Evolutionary conservation across 257 asterid species (phyloP).

Genomic region (Solanum bulbocastanum): DNA sequence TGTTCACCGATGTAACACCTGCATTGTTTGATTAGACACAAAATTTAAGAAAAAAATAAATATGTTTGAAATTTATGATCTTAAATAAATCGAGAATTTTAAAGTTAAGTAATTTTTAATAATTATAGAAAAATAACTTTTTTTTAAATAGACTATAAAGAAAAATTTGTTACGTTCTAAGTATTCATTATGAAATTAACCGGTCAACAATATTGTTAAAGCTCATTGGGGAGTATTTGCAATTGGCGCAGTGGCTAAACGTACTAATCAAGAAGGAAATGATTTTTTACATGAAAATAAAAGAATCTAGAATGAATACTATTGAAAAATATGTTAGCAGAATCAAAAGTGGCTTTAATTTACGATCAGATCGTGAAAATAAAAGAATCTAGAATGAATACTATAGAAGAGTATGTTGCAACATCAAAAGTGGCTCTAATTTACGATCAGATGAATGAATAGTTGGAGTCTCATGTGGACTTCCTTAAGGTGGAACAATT

Average conservation of each 20-base stretch:
- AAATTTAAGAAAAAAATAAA: not conserved
- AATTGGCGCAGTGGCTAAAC: not conserved
- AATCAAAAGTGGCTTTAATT: not conserved
- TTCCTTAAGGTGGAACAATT: not conserved
- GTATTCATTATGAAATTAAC: not conserved
- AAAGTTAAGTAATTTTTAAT: not conserved
- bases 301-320: not conserved
- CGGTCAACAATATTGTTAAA: not conserved
- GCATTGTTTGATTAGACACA: not conserved
- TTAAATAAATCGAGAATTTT: too few relatives aligned
- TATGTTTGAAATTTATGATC: not conserved
- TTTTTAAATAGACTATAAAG: too few relatives aligned
- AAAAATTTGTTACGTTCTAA: too few relatives aligned
- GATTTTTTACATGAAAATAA: too few relatives aligned
- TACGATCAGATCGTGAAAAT: not conserved
- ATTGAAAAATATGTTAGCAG: not conserved
- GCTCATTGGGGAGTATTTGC: not conserved
- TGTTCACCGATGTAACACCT: conserved; percentile 24
- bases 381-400: not conserved
- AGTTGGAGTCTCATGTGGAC: not conserved
- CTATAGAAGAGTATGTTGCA: not conserved
- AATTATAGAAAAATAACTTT: too few relatives aligned
- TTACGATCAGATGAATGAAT: not conserved
- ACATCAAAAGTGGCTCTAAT: not conserved
- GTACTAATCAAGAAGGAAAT: not conserved